Evolutionary conservation across 139 green algal species (phyloP), one percentile per base, ranked within the genome.

Genomic region (Parachlorella kessleri): DNA sequence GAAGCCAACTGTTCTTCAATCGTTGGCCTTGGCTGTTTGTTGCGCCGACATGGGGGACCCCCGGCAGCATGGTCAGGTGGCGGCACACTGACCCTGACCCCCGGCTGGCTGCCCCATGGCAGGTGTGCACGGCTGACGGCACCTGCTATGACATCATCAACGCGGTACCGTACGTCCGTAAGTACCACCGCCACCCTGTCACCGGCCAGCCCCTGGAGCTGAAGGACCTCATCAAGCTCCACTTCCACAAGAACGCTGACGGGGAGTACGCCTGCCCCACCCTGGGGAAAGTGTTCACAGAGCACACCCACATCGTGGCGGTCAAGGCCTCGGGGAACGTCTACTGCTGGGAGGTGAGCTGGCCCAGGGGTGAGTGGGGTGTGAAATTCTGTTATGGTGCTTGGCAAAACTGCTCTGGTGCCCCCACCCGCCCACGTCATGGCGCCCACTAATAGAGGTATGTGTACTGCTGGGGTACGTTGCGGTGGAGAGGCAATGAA

Each of bases 291-390:
- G 89, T 98, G 54, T 99, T 99, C 89, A 99, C 95, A 8, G 89
- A 96, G 74, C 90, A 95, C 90, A 98, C 95, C 0, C 96, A 98
- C 92, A 98, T 99, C 74, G 96, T 96, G 35, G 96, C 96, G 3
- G 76, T 99, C 32, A 88, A 85, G 32, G 73, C 91, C 42, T 95
- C 91, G 0, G 95, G 95, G 73, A 97, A 98, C 33, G 81, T 87
- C 32, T 87, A 87, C 76, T 84, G 71, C 77, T 84, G 64, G 59
- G 82, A 96, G 71, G 79, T 77, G 67, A 42, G 79, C 48, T 0
- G 38, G 53, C 1, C 39, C 35, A 54, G 35, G 67, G 18, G 39
- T 42, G 67, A 18, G 14, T 8, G 0, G 5, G 69, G 38, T n/a
- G n/a, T n/a, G n/a, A n/a, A n/a, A n/a, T n/a, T n/a, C n/a, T n/a